Evolutionary conservation across 352 stramenopile genomes (phyloP).

Genomic region (Peronospora destructor): DNA sequence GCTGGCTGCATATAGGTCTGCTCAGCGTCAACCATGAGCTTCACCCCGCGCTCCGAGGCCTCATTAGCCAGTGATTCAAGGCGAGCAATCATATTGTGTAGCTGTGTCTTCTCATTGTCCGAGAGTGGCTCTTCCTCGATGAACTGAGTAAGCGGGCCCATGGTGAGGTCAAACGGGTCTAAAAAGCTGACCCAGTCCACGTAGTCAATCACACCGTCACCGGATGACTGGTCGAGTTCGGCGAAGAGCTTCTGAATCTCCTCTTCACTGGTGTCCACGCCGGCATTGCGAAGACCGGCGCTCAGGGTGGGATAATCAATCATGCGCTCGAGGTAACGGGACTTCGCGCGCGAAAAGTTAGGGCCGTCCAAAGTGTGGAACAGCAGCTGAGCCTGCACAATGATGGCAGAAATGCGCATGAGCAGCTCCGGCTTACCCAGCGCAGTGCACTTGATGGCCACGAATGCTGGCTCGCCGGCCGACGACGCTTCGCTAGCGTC

Average conservation of each 20-base stretch:
- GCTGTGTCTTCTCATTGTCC: slow-evolving; percentile 82
- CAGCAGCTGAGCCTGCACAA: slow-evolving; percentile 87
- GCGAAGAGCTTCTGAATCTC: slow-evolving; percentile 61
- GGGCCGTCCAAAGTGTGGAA: slow-evolving; percentile 89
- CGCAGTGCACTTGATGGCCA: slow-evolving; percentile 96
- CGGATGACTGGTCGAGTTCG: slow-evolving; percentile 53
- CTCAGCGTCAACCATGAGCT: slow-evolving; percentile 97
- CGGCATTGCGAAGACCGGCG: slow-evolving; percentile 60
- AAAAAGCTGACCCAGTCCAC: slow-evolving; percentile 93
- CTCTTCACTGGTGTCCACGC: slow-evolving; percentile 52
- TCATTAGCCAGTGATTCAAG: slow-evolving; percentile 70
- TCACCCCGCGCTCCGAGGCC: slow-evolving; percentile 66
- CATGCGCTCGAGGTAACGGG: slow-evolving; percentile 67
- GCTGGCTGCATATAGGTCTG: slow-evolving; percentile 96
- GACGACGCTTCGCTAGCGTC: slow-evolving; percentile 43
- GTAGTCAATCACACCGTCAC: slow-evolving; percentile 87
- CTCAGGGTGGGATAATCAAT: slow-evolving; percentile 77
- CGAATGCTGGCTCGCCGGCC: slow-evolving; percentile 80
- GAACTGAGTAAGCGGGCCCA: slow-evolving; percentile 84
- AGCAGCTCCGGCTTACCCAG: slow-evolving; percentile 94
- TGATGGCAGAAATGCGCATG: slow-evolving; percentile 90
- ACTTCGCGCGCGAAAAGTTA: slow-evolving; percentile 78
- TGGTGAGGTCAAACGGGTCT: slow-evolving; percentile 86
- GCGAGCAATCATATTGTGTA: slow-evolving; percentile 88
- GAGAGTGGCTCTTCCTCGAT: slow-evolving; percentile 74